Evolutionary conservation across 2,329 filamentous ascomycete genomes (phyloP).

Genomic region (Alternaria arbusti): DNA sequence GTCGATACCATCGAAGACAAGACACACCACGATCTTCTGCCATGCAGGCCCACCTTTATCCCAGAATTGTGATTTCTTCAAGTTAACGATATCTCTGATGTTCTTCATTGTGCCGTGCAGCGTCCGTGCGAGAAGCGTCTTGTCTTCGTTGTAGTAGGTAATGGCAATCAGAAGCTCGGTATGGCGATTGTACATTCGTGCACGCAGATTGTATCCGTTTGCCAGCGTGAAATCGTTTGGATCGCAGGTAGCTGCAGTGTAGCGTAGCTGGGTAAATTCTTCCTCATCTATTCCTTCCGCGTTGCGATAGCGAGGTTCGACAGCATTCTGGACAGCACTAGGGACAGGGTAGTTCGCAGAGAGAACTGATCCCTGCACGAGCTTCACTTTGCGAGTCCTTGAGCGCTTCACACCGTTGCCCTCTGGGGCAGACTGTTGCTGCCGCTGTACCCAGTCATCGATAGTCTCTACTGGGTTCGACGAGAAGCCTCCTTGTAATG

Average conservation of each 20-base stretch:
- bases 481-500: too few species aligned
- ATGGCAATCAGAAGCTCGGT: constrained; percentile 97
- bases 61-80: constrained; percentile 99
- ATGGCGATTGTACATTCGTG: constrained; percentile 98
- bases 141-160: constrained; percentile 99
- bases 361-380: neutral
- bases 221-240: constrained; percentile 98
- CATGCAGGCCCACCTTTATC: constrained; percentile 98
- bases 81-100: constrained; percentile 95
- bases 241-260: constrained; percentile 96
- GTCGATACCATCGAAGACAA: constrained; percentile 98
- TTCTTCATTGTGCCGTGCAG: constrained; percentile 99
- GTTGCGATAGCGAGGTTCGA: neutral
- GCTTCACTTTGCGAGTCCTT: neutral
- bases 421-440: neutral
- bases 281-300: neutral
- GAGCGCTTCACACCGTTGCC: neutral
- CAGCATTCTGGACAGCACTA: neutral
- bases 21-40: constrained; percentile 98
- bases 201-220: constrained; percentile 97
- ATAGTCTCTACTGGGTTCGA: too few species aligned
- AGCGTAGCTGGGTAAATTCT: constrained; percentile 45
- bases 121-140: constrained; percentile 87
- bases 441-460: neutral
- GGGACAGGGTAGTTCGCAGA: neutral